Evolutionary conservation across 768 basidiomycete genomes (phyloP), one percentile per base, ranked within the genome.

Genomic region (Collybiopsis luxurians): DNA sequence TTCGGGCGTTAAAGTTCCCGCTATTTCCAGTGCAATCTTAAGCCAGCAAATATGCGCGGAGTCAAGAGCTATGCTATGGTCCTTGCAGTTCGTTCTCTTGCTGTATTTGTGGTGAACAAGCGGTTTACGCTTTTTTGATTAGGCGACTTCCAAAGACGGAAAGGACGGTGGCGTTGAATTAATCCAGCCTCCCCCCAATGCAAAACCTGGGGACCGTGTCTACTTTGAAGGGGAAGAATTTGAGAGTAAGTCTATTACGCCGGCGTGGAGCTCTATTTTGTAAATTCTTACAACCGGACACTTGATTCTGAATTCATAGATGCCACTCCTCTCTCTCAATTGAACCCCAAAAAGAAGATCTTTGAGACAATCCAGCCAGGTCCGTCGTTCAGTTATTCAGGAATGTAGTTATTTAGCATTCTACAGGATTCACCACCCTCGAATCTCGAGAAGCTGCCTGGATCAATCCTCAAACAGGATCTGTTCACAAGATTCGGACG

Each of bases 51-150:
- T 62, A 98, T 99, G 96, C 87, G 96, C 57, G 97, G 97, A 2
- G 87, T 99, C 63, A 98, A 98, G 77, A 96, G 94, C 58, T 96
- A 90, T 66, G 97, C 95, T 30, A 98, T 99, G 97, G 90, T 99
- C 36, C 86, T 99, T n/a, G n/a, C n/a, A n/a, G n/a, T n/a, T n/a
- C n/a, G n/a, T n/a, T n/a, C n/a, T n/a, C n/a, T n/a, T n/a, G n/a
- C n/a, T n/a, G n/a, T n/a, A n/a, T n/a, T n/a, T n/a, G n/a, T n/a
- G n/a, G n/a, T n/a, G n/a, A n/a, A n/a, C n/a, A n/a, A n/a, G n/a
- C n/a, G n/a, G 23, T 52, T 6, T 27, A 13, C 64, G 42, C 27
- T 17, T 38, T 56, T 38, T 34, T 36, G 7, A 27, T 51, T 61
- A 95, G 93, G 96, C 96, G 7, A 86, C 92, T 1, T 89, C 90